A percentile compares a stretch with the other conserved stretches of the same genome.
These are phyloP conservation scores for Chrysoporthe deuterocubensis DNA, from an alignment of 2,329 filamentous ascomycete genomes.

Conservation along the genomic window DNA sequence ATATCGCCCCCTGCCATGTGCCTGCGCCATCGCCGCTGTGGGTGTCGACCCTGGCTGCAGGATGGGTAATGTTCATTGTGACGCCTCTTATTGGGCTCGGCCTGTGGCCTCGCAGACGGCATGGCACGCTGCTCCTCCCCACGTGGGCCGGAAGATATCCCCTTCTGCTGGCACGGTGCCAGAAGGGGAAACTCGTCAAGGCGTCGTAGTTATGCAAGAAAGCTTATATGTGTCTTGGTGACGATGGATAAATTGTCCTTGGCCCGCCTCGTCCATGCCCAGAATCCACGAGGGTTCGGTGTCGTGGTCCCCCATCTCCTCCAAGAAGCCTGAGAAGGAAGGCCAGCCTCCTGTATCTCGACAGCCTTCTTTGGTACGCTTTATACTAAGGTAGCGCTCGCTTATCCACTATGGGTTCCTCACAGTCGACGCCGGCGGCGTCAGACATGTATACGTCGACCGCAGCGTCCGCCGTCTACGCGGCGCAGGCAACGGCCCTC, in stretches of 20 bases:
- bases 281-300: not conserved
- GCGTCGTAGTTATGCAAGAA: not conserved
- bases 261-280: not conserved
- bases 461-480: conserved; percentile 38
- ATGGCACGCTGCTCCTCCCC: not conserved
- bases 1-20: not conserved
- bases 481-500: conserved; percentile 48
- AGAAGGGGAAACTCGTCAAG: not conserved
- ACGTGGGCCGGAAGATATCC: not conserved
- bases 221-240: not conserved
- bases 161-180: not conserved
- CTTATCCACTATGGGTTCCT: conserved; percentile 22
- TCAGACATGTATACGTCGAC: conserved; percentile 35
- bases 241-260: not conserved
- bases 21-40: conserved; percentile 15
- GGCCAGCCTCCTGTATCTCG: not conserved
- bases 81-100: conserved; percentile 10
- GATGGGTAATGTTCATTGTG: not conserved
- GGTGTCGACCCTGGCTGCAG: not conserved
- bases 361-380: not conserved
- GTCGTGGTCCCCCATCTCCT: not conserved
- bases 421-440: conserved; percentile 22
- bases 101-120: not conserved
- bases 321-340: not conserved
- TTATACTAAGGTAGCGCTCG: too few species aligned